phyloP scores from a whole-genome alignment of 2,329 filamentous ascomycete species.

The Xylariaceae sp. region DNA sequence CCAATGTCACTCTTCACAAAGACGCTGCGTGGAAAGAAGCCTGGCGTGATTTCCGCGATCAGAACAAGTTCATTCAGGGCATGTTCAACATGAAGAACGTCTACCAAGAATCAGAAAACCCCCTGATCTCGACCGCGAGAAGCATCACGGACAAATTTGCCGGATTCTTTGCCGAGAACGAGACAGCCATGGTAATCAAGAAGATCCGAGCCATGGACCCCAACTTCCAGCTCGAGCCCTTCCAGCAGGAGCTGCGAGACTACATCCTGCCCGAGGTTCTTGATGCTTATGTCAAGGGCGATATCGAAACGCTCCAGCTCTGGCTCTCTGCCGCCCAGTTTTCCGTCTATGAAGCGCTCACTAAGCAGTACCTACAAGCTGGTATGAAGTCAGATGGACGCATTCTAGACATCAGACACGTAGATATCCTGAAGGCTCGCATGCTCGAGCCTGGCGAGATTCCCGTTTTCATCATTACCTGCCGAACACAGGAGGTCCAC shows the following conservation, averaged over 20 bases:
- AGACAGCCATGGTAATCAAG: constrained; percentile 96
- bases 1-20: constrained; percentile 92
- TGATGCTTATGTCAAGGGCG: constrained; percentile 96
- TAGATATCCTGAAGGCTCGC: constrained; percentile 77
- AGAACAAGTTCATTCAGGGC: constrained; percentile 80
- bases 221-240: constrained; percentile 88
- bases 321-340: constrained; percentile 97
- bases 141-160: constrained; percentile 90
- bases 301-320: constrained; percentile 80
- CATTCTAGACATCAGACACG: constrained; percentile 90
- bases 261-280: constrained; percentile 97
- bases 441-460: constrained; percentile 82
- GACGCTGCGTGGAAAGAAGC: constrained; percentile 96
- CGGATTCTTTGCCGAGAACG: constrained; percentile 97
- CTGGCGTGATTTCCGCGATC: constrained; percentile 94
- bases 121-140: constrained; percentile 84
- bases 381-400: constrained; percentile 92
- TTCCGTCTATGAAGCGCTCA: constrained; percentile 92
- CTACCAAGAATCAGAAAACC: constrained; percentile 97
- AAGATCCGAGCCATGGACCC: constrained; percentile 97
- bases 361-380: constrained; percentile 89
- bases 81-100: constrained; percentile 79
- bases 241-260: constrained; percentile 90
- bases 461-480: constrained; percentile 95
- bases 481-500: constrained; percentile 94